Conservation (phyloP, 1,284 basidiomycete genomes). For the Gymnopus androsaceus region DNA sequence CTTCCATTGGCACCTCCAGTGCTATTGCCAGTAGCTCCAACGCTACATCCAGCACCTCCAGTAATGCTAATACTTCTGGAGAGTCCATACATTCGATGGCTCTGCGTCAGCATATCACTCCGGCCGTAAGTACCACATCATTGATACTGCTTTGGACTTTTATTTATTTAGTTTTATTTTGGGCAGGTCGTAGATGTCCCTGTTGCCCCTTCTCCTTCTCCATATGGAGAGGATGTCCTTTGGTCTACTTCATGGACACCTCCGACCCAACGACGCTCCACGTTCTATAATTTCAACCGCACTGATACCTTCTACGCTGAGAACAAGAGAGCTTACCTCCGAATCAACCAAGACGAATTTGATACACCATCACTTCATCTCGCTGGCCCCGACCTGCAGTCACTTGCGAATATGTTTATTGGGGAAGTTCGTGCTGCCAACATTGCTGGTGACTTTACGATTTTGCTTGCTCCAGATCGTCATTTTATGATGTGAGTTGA, state of each 20-base stretch:
- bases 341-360: neutral
- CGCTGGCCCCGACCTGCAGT: neutral
- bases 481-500: constrained; percentile 5
- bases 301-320: neutral
- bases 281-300: no score
- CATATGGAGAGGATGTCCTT: neutral
- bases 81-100: no score
- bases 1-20: no score
- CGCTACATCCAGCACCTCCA: no score
- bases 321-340: neutral
- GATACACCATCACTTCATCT: neutral
- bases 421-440: neutral
- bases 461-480: neutral
- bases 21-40: no score
- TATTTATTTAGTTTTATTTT: no score
- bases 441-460: neutral
- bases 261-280: neutral
- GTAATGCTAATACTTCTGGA: no score
- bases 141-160: no score
- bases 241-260: neutral
- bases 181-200: no score
- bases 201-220: neutral
- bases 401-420: neutral
- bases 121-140: no score
- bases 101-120: no score